These are phyloP conservation scores for Emericellopsis cladophorae DNA, from an alignment of 2,329 filamentous ascomycete species.

Conservation along the genomic window DNA sequence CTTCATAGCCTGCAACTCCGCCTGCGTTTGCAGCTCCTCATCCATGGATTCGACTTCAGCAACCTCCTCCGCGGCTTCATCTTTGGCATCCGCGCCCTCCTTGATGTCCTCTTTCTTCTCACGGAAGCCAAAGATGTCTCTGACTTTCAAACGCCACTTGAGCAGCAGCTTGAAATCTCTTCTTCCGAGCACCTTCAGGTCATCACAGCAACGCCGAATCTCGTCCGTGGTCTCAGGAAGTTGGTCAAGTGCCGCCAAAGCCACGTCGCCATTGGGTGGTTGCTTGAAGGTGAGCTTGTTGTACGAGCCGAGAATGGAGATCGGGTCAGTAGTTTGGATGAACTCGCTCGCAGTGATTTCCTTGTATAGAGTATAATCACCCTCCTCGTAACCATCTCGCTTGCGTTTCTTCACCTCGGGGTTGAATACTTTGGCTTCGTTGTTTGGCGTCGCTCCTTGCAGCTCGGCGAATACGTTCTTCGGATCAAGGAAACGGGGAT, in stretches of 20 bases:
- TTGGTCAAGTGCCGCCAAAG: conserved; percentile 72
- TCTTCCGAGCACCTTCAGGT: conserved; percentile 80
- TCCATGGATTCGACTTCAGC: conserved; percentile 84
- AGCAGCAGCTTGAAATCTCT: conserved; percentile 90
- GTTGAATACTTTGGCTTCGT: conserved; percentile 96
- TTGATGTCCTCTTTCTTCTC: conserved; percentile 47
- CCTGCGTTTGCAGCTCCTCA: conserved; percentile 81
- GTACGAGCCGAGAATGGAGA: conserved; percentile 75
- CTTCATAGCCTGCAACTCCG: conserved; percentile 71
- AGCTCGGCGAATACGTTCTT: conserved; percentile 86
- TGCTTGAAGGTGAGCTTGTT: conserved; percentile 80
- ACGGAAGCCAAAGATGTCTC: conserved; percentile 81
- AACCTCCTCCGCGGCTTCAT: conserved; percentile 48
- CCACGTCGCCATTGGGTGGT: conserved; percentile 69
- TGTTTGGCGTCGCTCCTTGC: conserved; percentile 75
- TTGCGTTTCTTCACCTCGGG: conserved; percentile 96
- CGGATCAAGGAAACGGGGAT: conserved; percentile 85
- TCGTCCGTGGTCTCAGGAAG: conserved; percentile 79
- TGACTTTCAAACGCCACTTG: conserved; percentile 77
- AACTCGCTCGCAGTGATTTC: conserved; percentile 83
- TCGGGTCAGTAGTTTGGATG: conserved; percentile 85
- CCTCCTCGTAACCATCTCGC: conserved; percentile 94
- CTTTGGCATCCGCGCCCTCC: conserved; percentile 39
- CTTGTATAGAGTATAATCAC: conserved; percentile 86
- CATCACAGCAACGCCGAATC: conserved; percentile 63